Evolutionary conservation across 2,329 filamentous ascomycete genomes (phyloP).

Genomic region (Microascus cirrosus): DNA sequence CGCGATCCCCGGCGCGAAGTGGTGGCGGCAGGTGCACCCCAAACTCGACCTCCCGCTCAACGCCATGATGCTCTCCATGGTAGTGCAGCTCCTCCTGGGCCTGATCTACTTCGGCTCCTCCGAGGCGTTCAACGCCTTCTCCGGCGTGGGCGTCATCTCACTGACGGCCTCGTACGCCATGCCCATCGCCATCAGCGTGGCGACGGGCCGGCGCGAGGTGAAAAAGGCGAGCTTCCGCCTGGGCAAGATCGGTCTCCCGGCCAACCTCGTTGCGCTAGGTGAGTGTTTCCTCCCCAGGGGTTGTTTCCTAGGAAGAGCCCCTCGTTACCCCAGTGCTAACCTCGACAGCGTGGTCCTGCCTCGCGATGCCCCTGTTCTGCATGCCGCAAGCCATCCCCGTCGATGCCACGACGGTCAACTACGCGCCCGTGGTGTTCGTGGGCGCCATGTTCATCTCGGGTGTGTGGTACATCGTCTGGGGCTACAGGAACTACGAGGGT

Average conservation of each 20-base stretch:
- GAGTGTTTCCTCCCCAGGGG: constrained; percentile 17
- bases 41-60: constrained; percentile 56
- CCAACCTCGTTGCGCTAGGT: constrained; percentile 56
- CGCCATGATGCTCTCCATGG: constrained; percentile 62
- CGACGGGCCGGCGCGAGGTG: constrained; percentile 49
- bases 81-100: constrained; percentile 50
- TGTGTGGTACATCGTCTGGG: constrained; percentile 60
- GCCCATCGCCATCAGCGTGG: constrained; percentile 53
- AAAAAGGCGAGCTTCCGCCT: constrained; percentile 47
- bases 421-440: constrained; percentile 64
- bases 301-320: neutral
- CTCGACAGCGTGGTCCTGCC: constrained; percentile 46
- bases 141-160: constrained; percentile 58
- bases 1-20: constrained; percentile 51
- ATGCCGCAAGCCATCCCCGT: constrained; percentile 58
- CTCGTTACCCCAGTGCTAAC: neutral
- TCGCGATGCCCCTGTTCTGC: constrained; percentile 64
- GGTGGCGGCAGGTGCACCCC: constrained; percentile 50
- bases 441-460: constrained; percentile 50
- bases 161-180: constrained; percentile 57
- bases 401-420: constrained; percentile 52
- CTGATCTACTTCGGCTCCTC: constrained; percentile 59
- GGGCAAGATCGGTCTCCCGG: constrained; percentile 46
- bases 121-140: constrained; percentile 63
- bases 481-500: constrained; percentile 56